Evolutionary conservation across 129 eudicot species (phyloP).

Genomic region (Sambucus nigra): DNA sequence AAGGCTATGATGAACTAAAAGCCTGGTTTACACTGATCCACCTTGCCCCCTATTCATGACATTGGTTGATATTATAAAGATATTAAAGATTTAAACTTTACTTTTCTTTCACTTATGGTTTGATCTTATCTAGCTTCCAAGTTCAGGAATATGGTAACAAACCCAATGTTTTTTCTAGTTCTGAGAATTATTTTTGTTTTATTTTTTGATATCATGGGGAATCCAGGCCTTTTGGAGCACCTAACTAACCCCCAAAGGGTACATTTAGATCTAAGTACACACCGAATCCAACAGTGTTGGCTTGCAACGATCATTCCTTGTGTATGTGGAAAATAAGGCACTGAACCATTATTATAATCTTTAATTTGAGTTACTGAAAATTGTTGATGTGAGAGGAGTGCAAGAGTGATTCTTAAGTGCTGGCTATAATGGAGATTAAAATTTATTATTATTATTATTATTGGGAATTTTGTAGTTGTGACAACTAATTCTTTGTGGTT

Average conservation of each 20-base stretch:
- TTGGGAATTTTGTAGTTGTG: neutral
- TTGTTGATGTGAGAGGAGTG: neutral
- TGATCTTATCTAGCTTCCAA: neutral
- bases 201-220: too few relatives aligned
- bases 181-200: neutral
- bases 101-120: neutral
- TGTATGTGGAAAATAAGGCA: neutral
- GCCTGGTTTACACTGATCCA: neutral
- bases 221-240: too few relatives aligned
- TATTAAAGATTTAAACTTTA: too few relatives aligned
- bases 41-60: neutral
- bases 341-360: neutral
- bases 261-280: too few relatives aligned
- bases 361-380: neutral
- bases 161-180: neutral
- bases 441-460: neutral
- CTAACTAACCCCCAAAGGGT: too few relatives aligned
- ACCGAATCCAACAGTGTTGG: too few relatives aligned
- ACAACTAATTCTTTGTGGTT: neutral
- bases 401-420: neutral
- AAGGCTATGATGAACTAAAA: neutral
- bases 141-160: neutral
- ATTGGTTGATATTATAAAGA: neutral
- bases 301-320: neutral
- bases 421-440: neutral